Percentiles rank a stretch among this genome's conserved stretches.
phyloP scores from a whole-genome alignment of 495 filamentous ascomycete genomes.

The Penicillium pulvis region DNA sequence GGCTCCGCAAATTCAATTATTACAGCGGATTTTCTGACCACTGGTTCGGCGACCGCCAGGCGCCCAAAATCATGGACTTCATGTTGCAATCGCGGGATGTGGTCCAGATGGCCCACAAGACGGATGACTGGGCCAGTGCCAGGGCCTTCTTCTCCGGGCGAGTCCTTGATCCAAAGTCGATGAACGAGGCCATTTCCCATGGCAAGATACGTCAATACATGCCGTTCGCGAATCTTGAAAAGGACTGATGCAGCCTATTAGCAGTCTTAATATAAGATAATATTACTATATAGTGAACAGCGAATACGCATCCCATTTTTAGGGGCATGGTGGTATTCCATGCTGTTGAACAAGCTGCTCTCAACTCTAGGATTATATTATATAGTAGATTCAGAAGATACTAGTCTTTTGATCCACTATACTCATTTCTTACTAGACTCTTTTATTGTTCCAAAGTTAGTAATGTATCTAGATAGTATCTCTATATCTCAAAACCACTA shows the following conservation, averaged over 20 bases:
- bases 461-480: no score
- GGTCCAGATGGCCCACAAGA: conserved; percentile 1
- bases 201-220: conserved; percentile 3
- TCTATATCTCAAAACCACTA: no score
- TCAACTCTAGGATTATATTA: no score
- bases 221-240: neutral
- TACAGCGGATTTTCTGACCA: conserved; percentile 8
- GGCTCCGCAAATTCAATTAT: conserved; percentile 5
- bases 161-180: neutral
- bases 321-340: no score
- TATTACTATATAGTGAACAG: no score
- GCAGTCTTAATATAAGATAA: no score
- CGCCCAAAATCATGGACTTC: conserved; percentile 5
- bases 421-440: no score
- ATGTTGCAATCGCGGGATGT: conserved; percentile 7
- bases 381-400: no score
- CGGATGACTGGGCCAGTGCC: neutral
- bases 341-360: no score
- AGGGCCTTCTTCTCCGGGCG: neutral
- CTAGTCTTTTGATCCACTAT: no score
- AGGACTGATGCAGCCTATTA: neutral
- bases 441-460: no score
- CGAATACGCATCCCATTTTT: no score
- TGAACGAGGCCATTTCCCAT: neutral
- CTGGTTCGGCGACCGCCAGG: conserved; percentile 10